A percentile compares a stretch with the other conserved stretches of the same genome.
Conservation (phyloP, 345 rosid genomes). For the Syzygium aromaticum region DNA sequence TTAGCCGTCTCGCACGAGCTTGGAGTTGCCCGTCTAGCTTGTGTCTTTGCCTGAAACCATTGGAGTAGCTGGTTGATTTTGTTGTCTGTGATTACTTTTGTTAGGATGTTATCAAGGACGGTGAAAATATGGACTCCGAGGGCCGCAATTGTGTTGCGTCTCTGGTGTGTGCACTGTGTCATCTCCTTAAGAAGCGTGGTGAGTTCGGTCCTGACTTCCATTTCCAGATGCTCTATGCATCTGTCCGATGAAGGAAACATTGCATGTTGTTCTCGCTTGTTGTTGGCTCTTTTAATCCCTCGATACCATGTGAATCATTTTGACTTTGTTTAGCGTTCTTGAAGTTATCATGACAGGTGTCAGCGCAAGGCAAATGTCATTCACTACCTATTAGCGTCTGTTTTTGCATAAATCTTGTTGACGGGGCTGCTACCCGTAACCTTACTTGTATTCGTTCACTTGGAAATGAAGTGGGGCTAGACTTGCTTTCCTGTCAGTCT, state of each 20-base stretch:
- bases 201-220: conserved; percentile 10
- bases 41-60: neutral
- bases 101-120: conserved; percentile 35
- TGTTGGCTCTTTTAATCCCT: neutral
- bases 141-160: conserved; percentile 30
- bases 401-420: neutral
- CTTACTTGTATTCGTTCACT: neutral
- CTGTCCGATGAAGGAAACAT: neutral
- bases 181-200: conserved; percentile 60
- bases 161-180: conserved; percentile 64
- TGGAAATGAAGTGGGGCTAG: neutral
- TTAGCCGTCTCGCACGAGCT: neutral
- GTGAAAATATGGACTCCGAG: conserved; percentile 28
- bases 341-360: neutral
- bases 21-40: neutral
- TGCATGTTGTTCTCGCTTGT: neutral
- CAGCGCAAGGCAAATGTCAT: neutral
- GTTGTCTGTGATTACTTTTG: neutral
- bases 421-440: neutral
- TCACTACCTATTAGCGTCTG: neutral
- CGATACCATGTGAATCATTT: neutral
- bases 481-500: neutral
- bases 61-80: neutral
- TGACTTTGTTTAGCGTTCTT: neutral
- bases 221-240: neutral